Conservation (phyloP, 352 stramenopile species). For the Globisporangium recalcitrans region DNA sequence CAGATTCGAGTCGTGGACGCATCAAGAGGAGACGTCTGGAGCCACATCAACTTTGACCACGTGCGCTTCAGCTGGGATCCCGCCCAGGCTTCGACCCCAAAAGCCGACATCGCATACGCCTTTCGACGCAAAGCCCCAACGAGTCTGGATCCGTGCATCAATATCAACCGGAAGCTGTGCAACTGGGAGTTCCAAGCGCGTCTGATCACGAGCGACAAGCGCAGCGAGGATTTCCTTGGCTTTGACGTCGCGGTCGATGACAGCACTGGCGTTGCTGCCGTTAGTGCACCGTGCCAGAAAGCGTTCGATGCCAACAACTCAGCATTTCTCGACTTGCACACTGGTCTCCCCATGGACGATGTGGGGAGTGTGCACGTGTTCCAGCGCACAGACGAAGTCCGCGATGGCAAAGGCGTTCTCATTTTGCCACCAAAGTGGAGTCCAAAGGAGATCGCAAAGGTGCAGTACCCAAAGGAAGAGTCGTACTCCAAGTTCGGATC, state of each 20-base stretch:
- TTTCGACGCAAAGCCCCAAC: conserved; percentile 65
- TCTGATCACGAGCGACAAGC: conserved; percentile 88
- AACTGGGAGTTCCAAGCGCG: conserved; percentile 87
- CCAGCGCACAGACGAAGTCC: conserved; percentile 48
- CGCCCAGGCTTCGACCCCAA: conserved; percentile 48
- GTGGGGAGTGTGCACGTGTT: conserved; percentile 74
- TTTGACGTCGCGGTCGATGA: conserved; percentile 85
- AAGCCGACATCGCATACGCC: conserved; percentile 74
- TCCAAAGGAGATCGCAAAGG: conserved; percentile 65
- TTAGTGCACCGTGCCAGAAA: conserved; percentile 71
- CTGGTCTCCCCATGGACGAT: conserved; percentile 26
- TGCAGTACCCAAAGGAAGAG: conserved; percentile 73
- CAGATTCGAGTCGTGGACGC: conserved; percentile 93
- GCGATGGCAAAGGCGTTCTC: conserved; percentile 63
- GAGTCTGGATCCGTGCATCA: conserved; percentile 47
- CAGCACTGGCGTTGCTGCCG: conserved; percentile 64
- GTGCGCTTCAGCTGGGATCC: conserved; percentile 92
- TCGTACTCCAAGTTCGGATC: conserved; percentile 46
- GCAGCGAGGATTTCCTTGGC: conserved; percentile 80
- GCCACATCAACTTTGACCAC: conserved; percentile 96
- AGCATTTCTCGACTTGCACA: conserved; percentile 29
- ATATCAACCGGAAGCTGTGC: conserved; percentile 64
- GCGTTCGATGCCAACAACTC: conserved; percentile 84
- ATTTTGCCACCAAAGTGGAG: conserved; percentile 59
- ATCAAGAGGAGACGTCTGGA: conserved; percentile 81